Evolutionary conservation across 768 basidiomycete species (phyloP).

Genomic region (Phylloporus rhodoxanthus): DNA sequence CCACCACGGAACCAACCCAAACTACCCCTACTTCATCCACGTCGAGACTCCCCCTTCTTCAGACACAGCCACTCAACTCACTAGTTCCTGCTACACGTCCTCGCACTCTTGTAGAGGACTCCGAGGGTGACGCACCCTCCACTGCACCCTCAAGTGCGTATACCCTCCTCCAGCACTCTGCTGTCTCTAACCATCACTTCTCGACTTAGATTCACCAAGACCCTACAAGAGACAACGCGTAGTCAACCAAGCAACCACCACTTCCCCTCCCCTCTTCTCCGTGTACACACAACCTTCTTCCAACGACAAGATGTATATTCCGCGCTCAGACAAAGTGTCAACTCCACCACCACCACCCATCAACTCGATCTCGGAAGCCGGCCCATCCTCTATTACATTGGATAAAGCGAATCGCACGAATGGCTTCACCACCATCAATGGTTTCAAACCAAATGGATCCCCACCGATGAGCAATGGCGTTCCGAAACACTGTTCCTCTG

Average conservation of each 20-base stretch:
- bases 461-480: constrained; percentile 45
- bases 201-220: constrained; percentile 42
- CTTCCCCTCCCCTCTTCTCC: constrained; percentile 25
- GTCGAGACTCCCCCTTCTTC: constrained; percentile 23
- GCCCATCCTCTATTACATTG: constrained; percentile 44
- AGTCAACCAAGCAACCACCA: constrained; percentile 34
- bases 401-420: constrained; percentile 31
- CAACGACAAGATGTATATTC: constrained; percentile 45
- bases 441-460: constrained; percentile 33
- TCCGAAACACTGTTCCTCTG: constrained; percentile 41
- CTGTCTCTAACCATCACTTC: not conserved
- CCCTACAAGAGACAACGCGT: constrained; percentile 70
- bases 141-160: constrained; percentile 23
- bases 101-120: constrained; percentile 57
- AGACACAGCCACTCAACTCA: constrained; percentile 30
- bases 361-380: constrained; percentile 41
- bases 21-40: constrained; percentile 25
- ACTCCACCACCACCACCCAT: constrained; percentile 41
- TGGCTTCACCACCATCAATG: constrained; percentile 40
- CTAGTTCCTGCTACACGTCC: constrained; percentile 63
- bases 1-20: constrained; percentile 29
- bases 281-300: constrained; percentile 19
- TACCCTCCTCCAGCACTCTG: constrained; percentile 6
- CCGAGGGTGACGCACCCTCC: constrained; percentile 29
- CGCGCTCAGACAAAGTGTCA: constrained; percentile 46